Evolutionary conservation across 371 early-diverging fungal genomes (phyloP).

Genomic region (Actinomortierella wolfii): DNA sequence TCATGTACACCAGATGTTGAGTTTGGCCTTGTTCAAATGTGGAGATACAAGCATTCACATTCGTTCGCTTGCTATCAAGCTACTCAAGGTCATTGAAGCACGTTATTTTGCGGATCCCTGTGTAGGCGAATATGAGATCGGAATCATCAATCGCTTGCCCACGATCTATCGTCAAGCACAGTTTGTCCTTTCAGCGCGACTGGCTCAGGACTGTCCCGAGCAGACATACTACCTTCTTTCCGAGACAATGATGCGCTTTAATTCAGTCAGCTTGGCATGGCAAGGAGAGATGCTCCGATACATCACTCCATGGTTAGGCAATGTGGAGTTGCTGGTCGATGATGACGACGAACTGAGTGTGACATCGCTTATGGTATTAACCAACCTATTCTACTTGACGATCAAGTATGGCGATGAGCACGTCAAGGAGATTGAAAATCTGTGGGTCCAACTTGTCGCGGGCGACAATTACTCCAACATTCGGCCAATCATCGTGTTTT

Average conservation of each 20-base stretch:
- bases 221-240: constrained; percentile 77
- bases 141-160: constrained; percentile 79
- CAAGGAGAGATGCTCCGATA: constrained; percentile 74
- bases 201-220: constrained; percentile 69
- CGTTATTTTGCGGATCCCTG: constrained; percentile 69
- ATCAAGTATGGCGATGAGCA: constrained; percentile 80
- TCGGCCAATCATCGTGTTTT: constrained; percentile 71
- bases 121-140: constrained; percentile 69
- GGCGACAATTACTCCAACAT: constrained; percentile 67
- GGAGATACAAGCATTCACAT: constrained; percentile 77
- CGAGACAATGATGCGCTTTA: constrained; percentile 80
- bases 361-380: constrained; percentile 72
- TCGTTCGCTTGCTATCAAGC: constrained; percentile 76
- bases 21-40: constrained; percentile 81
- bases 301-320: constrained; percentile 89
- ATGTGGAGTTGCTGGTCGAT: constrained; percentile 68
- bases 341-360: constrained; percentile 52
- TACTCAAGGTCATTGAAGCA: constrained; percentile 76
- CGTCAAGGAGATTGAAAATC: constrained; percentile 75
- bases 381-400: constrained; percentile 86
- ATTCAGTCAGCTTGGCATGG: constrained; percentile 64
- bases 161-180: constrained; percentile 86
- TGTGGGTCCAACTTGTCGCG: constrained; percentile 83
- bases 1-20: constrained; percentile 69
- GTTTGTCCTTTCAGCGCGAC: constrained; percentile 65